phyloP scores from a whole-genome alignment of 108 stramenopile species.

The Chaetoceros tenuissimus region DNA sequence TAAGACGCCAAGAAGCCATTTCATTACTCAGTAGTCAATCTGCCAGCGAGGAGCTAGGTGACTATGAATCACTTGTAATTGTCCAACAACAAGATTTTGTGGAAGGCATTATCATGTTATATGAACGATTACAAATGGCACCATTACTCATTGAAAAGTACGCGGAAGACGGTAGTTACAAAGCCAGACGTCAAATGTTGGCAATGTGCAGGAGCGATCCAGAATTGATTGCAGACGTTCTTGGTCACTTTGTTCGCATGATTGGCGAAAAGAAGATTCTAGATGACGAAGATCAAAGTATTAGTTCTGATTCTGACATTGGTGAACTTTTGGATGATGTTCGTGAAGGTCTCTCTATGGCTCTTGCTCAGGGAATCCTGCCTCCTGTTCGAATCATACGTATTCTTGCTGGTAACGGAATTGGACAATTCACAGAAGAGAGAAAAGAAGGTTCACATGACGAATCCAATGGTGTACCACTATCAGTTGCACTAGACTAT shows the following conservation, averaged over 20 bases:
- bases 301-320: constrained; percentile 29
- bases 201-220: constrained; percentile 79
- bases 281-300: constrained; percentile 8
- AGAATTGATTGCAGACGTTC: constrained; percentile 70
- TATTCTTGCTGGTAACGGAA: constrained; percentile 75
- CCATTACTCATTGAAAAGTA: constrained; percentile 74
- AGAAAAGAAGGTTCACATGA: constrained; percentile 2
- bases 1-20: constrained; percentile 66
- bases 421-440: constrained; percentile 49
- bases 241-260: constrained; percentile 72
- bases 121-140: constrained; percentile 72
- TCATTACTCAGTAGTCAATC: constrained; percentile 29
- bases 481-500: constrained; percentile 77
- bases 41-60: constrained; percentile 53
- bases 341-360: constrained; percentile 67
- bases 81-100: constrained; percentile 69
- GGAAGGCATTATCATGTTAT: constrained; percentile 68
- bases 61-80: constrained; percentile 76
- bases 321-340: constrained; percentile 71
- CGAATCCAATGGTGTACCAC: constrained; percentile 35
- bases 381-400: constrained; percentile 73
- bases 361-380: constrained; percentile 45
- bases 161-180: constrained; percentile 61
- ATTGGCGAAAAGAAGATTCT: constrained; percentile 27
- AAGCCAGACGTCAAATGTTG: constrained; percentile 70